A percentile compares a stretch with the other conserved stretches of the same genome.
Evolutionary conservation across 1,284 basidiomycete genomes (phyloP).

Genomic region (Austroboletus rostrupii): DNA sequence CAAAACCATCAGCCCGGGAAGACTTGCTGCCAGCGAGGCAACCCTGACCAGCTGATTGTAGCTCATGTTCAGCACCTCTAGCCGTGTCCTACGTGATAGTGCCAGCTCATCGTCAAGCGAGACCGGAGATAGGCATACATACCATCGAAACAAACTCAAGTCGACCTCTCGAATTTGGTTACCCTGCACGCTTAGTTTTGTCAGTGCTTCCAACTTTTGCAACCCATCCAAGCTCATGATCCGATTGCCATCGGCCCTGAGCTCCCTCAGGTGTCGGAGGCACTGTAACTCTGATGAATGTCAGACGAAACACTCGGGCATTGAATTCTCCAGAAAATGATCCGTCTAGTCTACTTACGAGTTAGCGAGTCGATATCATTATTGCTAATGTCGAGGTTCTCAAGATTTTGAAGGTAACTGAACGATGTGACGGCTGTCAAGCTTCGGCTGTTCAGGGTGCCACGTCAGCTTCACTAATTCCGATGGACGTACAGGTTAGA

Average conservation of each 20-base stretch:
- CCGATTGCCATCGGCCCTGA: constrained; percentile 83
- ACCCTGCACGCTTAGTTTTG: constrained; percentile 78
- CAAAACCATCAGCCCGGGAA: constrained; percentile 65
- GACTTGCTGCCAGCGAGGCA: constrained; percentile 50
- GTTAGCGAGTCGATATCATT: constrained; percentile 86
- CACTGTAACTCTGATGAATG: constrained; percentile 68
- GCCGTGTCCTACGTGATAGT: constrained; percentile 53
- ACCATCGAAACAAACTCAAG: constrained; percentile 68
- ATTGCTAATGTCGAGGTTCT: constrained; percentile 86
- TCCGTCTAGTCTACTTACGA: constrained; percentile 54
- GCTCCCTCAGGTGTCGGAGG: constrained; percentile 81
- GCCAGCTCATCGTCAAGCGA: constrained; percentile 15
- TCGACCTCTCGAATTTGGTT: constrained; percentile 73
- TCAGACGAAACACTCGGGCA: constrained; percentile 6
- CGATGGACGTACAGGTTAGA: constrained; percentile 61
- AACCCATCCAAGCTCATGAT: constrained; percentile 80
- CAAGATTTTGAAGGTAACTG: constrained; percentile 80
- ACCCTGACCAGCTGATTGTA: constrained; percentile 69
- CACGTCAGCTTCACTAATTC: constrained; percentile 9
- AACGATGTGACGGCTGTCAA: constrained; percentile 88
- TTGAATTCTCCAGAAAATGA: background rate
- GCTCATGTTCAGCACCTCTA: constrained; percentile 84
- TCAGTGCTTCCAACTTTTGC: constrained; percentile 72
- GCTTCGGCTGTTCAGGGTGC: constrained; percentile 35
- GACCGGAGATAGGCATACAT: constrained; percentile 38